These are phyloP conservation scores for Pseudozyma thailandica DNA, from an alignment of 1,284 basidiomycete genomes.

Conservation along the genomic window DNA sequence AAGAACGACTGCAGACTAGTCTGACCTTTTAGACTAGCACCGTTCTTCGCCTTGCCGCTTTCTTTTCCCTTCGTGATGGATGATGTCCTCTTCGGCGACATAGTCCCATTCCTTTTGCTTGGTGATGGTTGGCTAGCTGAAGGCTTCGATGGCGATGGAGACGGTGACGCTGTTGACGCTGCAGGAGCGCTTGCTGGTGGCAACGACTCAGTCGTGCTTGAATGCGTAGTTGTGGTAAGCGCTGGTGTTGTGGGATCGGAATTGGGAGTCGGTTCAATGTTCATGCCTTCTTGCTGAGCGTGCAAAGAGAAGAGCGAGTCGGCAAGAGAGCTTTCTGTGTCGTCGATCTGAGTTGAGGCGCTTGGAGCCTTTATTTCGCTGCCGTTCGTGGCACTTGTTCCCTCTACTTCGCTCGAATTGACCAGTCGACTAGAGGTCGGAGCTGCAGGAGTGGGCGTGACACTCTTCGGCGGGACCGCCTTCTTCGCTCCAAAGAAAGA, in stretches of 20 bases:
- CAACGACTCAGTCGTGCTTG: neutral
- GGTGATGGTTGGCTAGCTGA: slow-evolving; percentile 20
- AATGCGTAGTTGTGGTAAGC: neutral
- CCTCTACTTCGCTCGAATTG: neutral
- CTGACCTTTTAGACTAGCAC: slow-evolving; percentile 26
- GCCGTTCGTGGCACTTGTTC: neutral
- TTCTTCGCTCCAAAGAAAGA: slow-evolving; percentile 36
- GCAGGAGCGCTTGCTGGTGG: slow-evolving; percentile 11
- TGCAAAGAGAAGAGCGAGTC: slow-evolving; percentile 39
- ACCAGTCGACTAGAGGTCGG: neutral
- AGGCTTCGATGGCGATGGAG: slow-evolving; percentile 2
- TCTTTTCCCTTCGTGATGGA: slow-evolving; percentile 20
- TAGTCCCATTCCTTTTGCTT: slow-evolving; percentile 7
- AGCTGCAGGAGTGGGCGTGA: neutral
- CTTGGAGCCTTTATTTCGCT: neutral
- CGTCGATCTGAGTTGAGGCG: neutral
- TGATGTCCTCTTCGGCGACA: slow-evolving; percentile 12
- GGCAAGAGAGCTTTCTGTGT: slow-evolving; percentile 26
- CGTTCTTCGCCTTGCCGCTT: slow-evolving; percentile 16
- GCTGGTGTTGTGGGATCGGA: too few species aligned
- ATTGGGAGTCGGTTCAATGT: slow-evolving; percentile 5
- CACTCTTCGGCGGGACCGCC: neutral
- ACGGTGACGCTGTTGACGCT: neutral
- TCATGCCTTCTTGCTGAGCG: slow-evolving; percentile 36
- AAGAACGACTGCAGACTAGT: slow-evolving; percentile 43